A percentile compares a stretch with the other conserved stretches of the same genome.
These are phyloP conservation scores for Dipsacomyces acuminosporus DNA, from an alignment of 371 early-diverging fungal genomes.

Conservation along the genomic window DNA sequence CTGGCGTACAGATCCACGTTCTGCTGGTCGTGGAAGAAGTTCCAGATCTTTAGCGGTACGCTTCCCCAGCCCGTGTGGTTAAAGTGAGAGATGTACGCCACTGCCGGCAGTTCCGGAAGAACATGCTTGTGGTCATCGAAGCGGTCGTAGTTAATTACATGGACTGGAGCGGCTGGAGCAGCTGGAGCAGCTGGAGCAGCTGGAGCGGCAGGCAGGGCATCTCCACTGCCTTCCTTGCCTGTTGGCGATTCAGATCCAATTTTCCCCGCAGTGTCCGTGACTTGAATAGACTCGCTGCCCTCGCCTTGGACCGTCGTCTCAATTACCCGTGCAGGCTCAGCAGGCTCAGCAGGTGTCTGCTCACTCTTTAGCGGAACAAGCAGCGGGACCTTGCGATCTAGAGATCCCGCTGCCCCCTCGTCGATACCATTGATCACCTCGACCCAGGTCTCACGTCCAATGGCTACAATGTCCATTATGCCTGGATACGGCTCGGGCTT, in stretches of 20 bases:
- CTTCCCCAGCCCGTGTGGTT: slow-evolving; percentile 42
- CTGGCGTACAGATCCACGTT: slow-evolving; percentile 38
- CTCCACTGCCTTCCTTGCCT: no score
- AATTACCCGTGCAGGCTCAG: no score
- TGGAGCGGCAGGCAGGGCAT: no score
- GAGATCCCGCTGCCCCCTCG: slow-evolving; percentile 40
- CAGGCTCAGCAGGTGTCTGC: slow-evolving; percentile 5
- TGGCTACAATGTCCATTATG: slow-evolving; percentile 41
- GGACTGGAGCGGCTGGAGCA: not conserved
- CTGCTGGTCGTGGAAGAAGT: slow-evolving; percentile 48
- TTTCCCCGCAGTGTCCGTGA: slow-evolving; percentile 19
- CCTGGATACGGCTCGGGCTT: slow-evolving; percentile 42
- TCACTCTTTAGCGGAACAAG: slow-evolving; percentile 20
- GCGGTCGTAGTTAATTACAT: slow-evolving; percentile 35
- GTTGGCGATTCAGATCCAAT: no score
- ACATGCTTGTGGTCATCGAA: slow-evolving; percentile 13
- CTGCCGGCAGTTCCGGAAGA: slow-evolving; percentile 29
- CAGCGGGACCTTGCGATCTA: slow-evolving; percentile 26
- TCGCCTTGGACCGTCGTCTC: not conserved
- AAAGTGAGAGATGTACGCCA: slow-evolving; percentile 41
- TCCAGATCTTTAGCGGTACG: slow-evolving; percentile 39
- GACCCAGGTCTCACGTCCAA: slow-evolving; percentile 47
- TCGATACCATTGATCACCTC: slow-evolving; percentile 45
- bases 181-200: not conserved
- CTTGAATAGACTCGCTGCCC: slow-evolving; percentile 4